Evolutionary conservation across 768 basidiomycete genomes (phyloP), one percentile per base, ranked within the genome.

Genomic region (Mycena leptocephala): DNA sequence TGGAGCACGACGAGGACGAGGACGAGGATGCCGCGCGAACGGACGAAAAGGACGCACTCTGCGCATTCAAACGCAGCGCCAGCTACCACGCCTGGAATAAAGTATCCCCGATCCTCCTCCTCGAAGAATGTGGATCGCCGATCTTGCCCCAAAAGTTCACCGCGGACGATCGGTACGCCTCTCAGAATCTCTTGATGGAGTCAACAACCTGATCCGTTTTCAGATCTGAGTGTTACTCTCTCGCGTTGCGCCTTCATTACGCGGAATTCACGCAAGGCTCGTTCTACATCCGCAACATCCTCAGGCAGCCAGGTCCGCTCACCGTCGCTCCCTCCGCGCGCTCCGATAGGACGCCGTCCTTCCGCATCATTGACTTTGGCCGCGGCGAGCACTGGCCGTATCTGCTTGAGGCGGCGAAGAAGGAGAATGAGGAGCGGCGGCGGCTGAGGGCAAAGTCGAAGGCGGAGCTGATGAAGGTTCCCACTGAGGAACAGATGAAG

Each of bases 171-270:
- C 64, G 67, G 71, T 74, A 66, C 33, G 51, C 11, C 13, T 16
- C 32, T 1, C 51, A 58, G 53, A 8, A 35, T 39, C 11, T 32
- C 46, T 37, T 26, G 46, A 26, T 74, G 20, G 24, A n/a, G 26
- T 16, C 46, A 13, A 5, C 14, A 0, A n/a, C 43, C 58, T 62
- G 26, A 59, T 24, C 11, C 10, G 0, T 10, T 30, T 24, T 11
- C n/a, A 72, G 71, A 22, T 72, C 71, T 32, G 73, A 75, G 16
- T 76, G 74, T 58, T 80, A 76, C 59, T 85, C 86, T 3, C 79
- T 75, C 14, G 67, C 76, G 5, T 73, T 80, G 28, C 56, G 76
- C 13, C 72, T 80, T 13, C 3, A n/a, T 33, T 4, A 5, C 16
- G 24, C 28, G 10, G 61, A 46, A 3, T 43, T 79, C 43, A 68